Evolutionary conservation across 1,139 yeast genomes (phyloP).

Genomic region (Pichia norvegensis): DNA sequence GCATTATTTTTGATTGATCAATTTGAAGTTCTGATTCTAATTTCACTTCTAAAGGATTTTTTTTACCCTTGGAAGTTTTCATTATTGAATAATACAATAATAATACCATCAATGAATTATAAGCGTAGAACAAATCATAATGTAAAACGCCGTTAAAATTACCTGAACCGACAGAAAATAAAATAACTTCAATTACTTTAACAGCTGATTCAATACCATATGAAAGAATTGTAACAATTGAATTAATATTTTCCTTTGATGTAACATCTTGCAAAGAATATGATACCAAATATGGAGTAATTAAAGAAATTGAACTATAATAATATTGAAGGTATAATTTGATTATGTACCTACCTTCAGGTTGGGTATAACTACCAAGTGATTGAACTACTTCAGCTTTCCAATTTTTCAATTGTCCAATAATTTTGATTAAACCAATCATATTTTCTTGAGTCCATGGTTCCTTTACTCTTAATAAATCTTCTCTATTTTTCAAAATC

Average conservation of each 20-base stretch:
- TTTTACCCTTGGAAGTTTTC: conserved; percentile 4
- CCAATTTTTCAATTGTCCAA: conserved; percentile 20
- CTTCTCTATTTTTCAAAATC: conserved; percentile 27
- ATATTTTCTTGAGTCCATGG: conserved; percentile 26
- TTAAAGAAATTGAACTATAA: conserved; percentile 27
- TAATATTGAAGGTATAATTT: conserved; percentile 29
- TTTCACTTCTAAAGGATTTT: neutral
- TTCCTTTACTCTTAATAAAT: conserved; percentile 24
- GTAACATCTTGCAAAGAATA: conserved; percentile 16
- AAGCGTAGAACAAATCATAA: conserved; percentile 30
- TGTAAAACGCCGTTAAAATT: conserved; percentile 29
- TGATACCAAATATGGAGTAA: conserved; percentile 30
- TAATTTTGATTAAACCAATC: conserved; percentile 26
- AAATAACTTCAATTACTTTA: conserved; percentile 24
- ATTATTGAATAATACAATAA: conserved; percentile 27
- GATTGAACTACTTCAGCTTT: conserved; percentile 13
- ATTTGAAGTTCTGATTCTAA: conserved; percentile 12
- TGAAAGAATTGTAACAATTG: conserved; percentile 25
- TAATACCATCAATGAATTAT: conserved; percentile 28
- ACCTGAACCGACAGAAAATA: conserved; percentile 17
- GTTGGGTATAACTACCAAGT: neutral
- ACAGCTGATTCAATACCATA: conserved; percentile 29
- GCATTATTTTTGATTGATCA: conserved; percentile 22
- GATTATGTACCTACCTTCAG: conserved; percentile 22
- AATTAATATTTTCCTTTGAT: conserved; percentile 22